Percentiles rank a stretch among this genome's conserved stretches.
phyloP scores from a whole-genome alignment of 2,329 filamentous ascomycete genomes.

The Teratosphaeria gauchensis region DNA sequence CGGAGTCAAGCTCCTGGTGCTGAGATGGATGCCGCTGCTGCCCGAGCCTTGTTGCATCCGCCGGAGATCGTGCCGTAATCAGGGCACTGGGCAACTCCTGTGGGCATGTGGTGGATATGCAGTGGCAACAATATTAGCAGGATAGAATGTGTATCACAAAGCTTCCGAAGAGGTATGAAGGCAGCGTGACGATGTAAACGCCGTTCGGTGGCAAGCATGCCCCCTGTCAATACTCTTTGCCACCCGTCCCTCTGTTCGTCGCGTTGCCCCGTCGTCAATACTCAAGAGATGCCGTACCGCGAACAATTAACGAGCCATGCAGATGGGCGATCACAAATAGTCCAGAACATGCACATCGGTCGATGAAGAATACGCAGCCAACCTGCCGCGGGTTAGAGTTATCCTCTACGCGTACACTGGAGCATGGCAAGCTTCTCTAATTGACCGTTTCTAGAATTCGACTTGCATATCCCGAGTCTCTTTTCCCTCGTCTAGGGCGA shows the following conservation, averaged over 20 bases:
- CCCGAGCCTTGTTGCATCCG: background rate
- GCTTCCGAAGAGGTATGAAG: background rate
- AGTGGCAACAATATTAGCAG: background rate
- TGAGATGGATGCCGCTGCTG: background rate
- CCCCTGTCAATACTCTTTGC: background rate
- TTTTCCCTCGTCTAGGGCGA: background rate
- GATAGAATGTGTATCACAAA: background rate
- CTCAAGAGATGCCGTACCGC: background rate
- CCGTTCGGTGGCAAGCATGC: background rate
- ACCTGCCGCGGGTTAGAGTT: background rate
- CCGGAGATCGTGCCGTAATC: background rate
- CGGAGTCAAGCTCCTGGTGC: background rate
- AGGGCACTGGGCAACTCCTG: background rate
- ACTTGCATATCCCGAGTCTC: background rate
- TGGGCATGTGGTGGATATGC: background rate
- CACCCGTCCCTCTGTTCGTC: background rate
- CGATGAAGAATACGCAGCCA: background rate
- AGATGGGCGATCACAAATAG: background rate
- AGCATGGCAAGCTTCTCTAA: background rate
- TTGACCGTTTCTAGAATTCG: background rate
- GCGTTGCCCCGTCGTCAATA: background rate
- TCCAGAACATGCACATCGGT: background rate
- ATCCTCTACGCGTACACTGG: too few relatives aligned
- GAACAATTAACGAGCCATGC: background rate
- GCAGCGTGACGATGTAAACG: background rate